These are phyloP conservation scores for Monilinia fructicola DNA, from an alignment of 2,329 filamentous ascomycete genomes.

Conservation along the genomic window DNA sequence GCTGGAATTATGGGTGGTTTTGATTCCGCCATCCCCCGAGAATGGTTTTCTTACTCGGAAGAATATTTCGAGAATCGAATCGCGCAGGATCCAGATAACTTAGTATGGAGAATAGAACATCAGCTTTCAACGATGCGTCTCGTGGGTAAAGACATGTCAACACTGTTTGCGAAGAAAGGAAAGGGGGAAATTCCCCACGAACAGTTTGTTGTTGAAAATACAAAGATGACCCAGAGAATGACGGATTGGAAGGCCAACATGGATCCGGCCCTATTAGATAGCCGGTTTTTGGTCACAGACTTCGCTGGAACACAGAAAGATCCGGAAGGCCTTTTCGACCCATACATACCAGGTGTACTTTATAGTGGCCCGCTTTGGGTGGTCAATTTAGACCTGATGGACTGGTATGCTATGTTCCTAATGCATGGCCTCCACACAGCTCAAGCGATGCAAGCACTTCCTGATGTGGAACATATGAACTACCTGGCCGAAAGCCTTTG, in stretches of 20 bases:
- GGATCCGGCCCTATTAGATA: slow-evolving; percentile 61
- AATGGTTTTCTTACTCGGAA: slow-evolving; percentile 63
- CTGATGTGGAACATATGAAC: slow-evolving; percentile 53
- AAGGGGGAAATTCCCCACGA: slow-evolving; percentile 63
- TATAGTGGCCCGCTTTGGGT: slow-evolving; percentile 70
- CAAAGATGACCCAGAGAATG: slow-evolving; percentile 50
- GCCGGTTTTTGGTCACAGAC: slow-evolving; percentile 61
- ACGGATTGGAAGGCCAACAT: slow-evolving; percentile 55
- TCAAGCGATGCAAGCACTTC: slow-evolving; percentile 49
- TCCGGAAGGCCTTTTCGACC: slow-evolving; percentile 62
- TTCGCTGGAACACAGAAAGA: slow-evolving; percentile 48
- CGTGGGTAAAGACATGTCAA: slow-evolving; percentile 76
- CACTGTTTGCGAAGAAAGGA: slow-evolving; percentile 69
- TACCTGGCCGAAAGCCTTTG: slow-evolving; percentile 68
- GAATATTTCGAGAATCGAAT: slow-evolving; percentile 62
- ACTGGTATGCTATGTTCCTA: slow-evolving; percentile 75
- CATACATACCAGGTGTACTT: slow-evolving; percentile 67
- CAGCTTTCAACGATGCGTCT: slow-evolving; percentile 66
- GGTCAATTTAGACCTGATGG: slow-evolving; percentile 71
- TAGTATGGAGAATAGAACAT: slow-evolving; percentile 66
- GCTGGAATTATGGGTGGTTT: slow-evolving; percentile 80
- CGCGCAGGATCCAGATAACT: slow-evolving; percentile 57
- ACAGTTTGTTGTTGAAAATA: slow-evolving; percentile 64
- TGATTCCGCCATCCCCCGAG: slow-evolving; percentile 67
- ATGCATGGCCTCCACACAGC: slow-evolving; percentile 78